Evolutionary conservation across 129 eudicot species (phyloP).

Genomic region (Tagetes patula): DNA sequence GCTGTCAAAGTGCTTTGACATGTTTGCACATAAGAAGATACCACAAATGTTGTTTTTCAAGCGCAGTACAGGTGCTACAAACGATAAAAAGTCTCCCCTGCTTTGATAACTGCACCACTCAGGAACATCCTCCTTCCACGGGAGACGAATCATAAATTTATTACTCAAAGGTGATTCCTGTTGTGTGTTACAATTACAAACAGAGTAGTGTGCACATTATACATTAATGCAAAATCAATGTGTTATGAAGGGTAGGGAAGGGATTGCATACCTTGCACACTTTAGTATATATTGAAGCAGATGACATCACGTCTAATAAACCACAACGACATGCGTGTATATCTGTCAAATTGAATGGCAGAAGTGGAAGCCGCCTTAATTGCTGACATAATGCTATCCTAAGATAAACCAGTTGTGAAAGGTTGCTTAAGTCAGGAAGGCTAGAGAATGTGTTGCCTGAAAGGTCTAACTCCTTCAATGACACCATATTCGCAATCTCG

Average conservation of each 20-base stretch:
- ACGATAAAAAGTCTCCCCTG: background rate
- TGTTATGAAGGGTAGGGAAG: background rate
- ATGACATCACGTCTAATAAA: slow-evolving; percentile 22
- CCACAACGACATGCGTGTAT: background rate
- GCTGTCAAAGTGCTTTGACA: too few relatives aligned
- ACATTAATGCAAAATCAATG: background rate
- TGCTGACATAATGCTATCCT: background rate
- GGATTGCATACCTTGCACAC: slow-evolving; percentile 10
- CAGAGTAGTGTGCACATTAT: background rate
- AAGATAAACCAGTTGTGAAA: background rate
- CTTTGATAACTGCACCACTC: background rate
- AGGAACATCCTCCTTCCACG: background rate
- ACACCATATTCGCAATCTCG: slow-evolving; percentile 27
- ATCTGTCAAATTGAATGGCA: background rate
- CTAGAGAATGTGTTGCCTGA: slow-evolving; percentile 9
- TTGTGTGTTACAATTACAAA: slow-evolving; percentile 4
- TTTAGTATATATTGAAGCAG: background rate
- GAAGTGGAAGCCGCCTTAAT: slow-evolving; percentile 6
- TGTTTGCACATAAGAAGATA: background rate
- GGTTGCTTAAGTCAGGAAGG: slow-evolving; percentile 26
- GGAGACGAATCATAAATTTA: background rate
- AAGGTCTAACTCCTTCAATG: background rate
- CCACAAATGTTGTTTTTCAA: slow-evolving; percentile 8
- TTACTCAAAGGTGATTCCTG: slow-evolving; percentile 6
- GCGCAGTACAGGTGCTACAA: background rate